Percentiles rank a stretch among this genome's conserved stretches.
Conservation (phyloP, 345 rosid genomes). For the Gossypium sturtianum region DNA sequence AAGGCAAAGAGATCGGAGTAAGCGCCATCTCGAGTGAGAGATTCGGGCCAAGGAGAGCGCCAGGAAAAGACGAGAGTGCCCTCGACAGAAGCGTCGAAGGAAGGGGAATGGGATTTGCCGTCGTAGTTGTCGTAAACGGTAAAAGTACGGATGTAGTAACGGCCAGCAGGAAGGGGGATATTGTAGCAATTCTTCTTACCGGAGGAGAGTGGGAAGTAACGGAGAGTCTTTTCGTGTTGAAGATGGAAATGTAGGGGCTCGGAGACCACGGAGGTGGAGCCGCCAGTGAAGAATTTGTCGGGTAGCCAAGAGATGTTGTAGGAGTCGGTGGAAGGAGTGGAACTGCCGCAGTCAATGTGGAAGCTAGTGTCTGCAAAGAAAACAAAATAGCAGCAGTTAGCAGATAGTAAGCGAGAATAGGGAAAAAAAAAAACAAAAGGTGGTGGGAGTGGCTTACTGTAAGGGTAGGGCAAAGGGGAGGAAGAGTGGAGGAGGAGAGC, state of each 20-base stretch:
- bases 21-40: conserved; percentile 66
- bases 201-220: conserved; percentile 83
- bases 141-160: conserved; percentile 86
- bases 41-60: conserved; percentile 80
- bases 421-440: not conserved
- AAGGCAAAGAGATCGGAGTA: conserved; percentile 89
- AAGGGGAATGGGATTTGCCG: conserved; percentile 79
- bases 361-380: conserved; percentile 45
- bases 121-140: conserved; percentile 96
- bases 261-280: conserved; percentile 59
- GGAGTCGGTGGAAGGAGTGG: conserved; percentile 42
- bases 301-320: conserved; percentile 80
- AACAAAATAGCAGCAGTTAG: not conserved
- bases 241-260: conserved; percentile 76
- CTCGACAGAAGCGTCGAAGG: conserved; percentile 85
- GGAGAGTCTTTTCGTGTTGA: conserved; percentile 66
- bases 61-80: conserved; percentile 88
- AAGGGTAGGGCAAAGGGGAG: conserved; percentile 24
- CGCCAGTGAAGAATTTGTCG: conserved; percentile 80
- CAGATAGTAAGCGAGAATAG: not conserved
- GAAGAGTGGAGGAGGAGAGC: conserved; percentile 15
- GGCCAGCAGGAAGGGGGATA: conserved; percentile 69
- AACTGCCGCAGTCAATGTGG: conserved; percentile 84
- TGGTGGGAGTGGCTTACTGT: conserved; percentile 15
- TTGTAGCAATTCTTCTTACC: conserved; percentile 96